Percentiles rank a stretch among this genome's conserved stretches.
Conservation (phyloP, 108 stramenopile species). For the Pseudonitzschia multistriata region DNA sequence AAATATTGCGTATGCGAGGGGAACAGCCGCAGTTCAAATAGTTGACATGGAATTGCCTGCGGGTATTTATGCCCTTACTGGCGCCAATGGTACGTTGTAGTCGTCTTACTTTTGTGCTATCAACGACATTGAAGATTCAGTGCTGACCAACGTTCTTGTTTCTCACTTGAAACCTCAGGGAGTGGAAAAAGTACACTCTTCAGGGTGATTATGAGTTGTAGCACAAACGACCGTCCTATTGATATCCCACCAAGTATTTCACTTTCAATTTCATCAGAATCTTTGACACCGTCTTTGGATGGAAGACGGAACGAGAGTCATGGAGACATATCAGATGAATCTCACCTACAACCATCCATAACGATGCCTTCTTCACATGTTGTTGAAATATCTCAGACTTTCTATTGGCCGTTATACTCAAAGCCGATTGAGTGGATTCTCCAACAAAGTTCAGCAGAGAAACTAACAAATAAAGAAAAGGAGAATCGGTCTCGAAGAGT, state of each 20-base stretch:
- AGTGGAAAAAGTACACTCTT: constrained; percentile 76
- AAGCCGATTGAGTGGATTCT: constrained; percentile 87
- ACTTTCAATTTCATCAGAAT: constrained; percentile 55
- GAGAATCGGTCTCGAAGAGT: constrained; percentile 37
- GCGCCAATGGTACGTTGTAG: constrained; percentile 38
- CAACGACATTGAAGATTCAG: neutral
- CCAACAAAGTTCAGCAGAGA: constrained; percentile 53
- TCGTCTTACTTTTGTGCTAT: neutral
- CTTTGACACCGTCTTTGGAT: constrained; percentile 7
- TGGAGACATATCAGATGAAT: constrained; percentile 10
- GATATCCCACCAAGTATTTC: constrained; percentile 74
- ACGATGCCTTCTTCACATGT: constrained; percentile 82
- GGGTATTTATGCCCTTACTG: constrained; percentile 81
- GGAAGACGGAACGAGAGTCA: constrained; percentile 8
- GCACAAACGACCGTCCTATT: constrained; percentile 67
- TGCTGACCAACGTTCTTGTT: neutral
- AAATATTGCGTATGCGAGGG: constrained; percentile 71
- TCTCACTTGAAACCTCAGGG: constrained; percentile 5
- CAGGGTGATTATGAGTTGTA: constrained; percentile 78
- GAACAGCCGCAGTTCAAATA: constrained; percentile 65
- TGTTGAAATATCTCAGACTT: constrained; percentile 81
- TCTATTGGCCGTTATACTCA: constrained; percentile 85
- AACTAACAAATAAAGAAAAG: constrained; percentile 29
- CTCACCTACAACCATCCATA: constrained; percentile 53
- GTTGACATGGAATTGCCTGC: constrained; percentile 69